Percentiles rank a stretch among this genome's conserved stretches.
These are phyloP conservation scores for Botrytis elliptica DNA, from an alignment of 2,329 filamentous ascomycete genomes.

Conservation along the genomic window DNA sequence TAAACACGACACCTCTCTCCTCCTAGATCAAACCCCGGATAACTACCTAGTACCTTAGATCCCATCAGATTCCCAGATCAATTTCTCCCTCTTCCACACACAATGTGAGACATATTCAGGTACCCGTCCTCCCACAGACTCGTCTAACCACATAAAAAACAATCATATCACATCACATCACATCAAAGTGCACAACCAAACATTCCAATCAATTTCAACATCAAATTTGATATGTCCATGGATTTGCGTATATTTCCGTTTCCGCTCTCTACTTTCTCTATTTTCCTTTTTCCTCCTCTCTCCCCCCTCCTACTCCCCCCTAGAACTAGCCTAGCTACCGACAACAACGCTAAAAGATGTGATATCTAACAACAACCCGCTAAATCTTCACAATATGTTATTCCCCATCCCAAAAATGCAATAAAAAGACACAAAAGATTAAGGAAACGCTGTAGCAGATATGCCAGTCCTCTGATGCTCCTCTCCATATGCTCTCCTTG, in stretches of 20 bases:
- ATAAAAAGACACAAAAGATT: not conserved
- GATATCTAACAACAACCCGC: not conserved
- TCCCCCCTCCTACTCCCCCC: not conserved
- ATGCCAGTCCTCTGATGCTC: not conserved
- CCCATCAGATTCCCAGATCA: not conserved
- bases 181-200: not conserved
- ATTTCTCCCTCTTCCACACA: not conserved
- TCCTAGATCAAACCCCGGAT: no score
- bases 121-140: not conserved
- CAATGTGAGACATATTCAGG: not conserved
- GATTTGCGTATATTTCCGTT: not conserved
- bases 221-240: not conserved
- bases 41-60: not conserved
- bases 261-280: not conserved
- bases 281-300: not conserved
- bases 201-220: not conserved
- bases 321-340: not conserved
- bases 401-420: not conserved
- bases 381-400: not conserved
- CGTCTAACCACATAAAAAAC: no score
- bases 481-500: not conserved
- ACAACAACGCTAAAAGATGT: not conserved
- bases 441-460: slow-evolving; percentile 7
- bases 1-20: no score
- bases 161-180: not conserved